phyloP scores from a whole-genome alignment of 129 eudicot species.

The Silybum marianum region DNA sequence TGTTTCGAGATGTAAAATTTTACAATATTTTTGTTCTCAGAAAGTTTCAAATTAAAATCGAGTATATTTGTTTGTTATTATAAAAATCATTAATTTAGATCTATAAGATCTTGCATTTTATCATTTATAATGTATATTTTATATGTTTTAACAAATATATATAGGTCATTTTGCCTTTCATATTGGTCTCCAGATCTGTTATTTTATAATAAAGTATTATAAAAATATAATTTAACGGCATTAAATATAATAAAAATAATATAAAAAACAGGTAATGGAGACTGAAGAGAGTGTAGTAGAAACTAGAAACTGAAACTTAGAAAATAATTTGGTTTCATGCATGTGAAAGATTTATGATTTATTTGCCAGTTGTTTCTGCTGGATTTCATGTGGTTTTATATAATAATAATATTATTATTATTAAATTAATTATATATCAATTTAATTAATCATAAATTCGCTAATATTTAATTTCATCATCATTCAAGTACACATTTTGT shows the following conservation, averaged over 20 bases:
- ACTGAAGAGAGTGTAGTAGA: constrained; percentile 1
- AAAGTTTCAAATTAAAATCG: too few relatives aligned
- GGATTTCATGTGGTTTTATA: constrained; percentile 34
- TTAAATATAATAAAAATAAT: neutral
- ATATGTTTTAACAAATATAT: too few relatives aligned
- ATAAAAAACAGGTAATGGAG: constrained; percentile 12
- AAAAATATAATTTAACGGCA: neutral
- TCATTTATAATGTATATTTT: neutral
- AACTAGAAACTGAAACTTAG: constrained; percentile 13
- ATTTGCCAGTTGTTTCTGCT: constrained; percentile 42
- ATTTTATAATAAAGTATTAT: neutral
- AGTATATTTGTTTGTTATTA: neutral
- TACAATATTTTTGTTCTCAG: neutral
- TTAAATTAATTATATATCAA: neutral
- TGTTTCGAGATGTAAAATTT: too few relatives aligned
- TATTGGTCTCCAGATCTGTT: constrained; percentile 11
- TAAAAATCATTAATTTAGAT: neutral
- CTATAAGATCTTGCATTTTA: neutral
- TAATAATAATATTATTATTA: neutral
- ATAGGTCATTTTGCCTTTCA: neutral
- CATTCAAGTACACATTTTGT: constrained; percentile 24
- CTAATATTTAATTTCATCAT: neutral
- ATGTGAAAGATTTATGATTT: constrained; percentile 29
- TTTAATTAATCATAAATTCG: neutral
- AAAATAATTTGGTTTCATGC: constrained; percentile 29